Conservation (phyloP, 768 basidiomycete genomes). For the Xanthoconium purpureum region DNA sequence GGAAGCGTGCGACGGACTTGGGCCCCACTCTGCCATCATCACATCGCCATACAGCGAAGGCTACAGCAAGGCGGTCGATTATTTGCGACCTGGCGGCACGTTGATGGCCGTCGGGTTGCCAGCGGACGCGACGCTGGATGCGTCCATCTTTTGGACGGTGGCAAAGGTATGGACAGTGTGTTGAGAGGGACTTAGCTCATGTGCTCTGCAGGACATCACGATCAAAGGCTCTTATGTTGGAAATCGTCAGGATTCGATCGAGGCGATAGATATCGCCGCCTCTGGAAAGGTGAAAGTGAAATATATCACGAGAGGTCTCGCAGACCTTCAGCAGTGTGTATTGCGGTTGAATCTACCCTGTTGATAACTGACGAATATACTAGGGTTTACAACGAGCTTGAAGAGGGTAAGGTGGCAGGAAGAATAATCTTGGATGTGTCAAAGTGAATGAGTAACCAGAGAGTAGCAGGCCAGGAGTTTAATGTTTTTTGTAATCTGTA, state of each 20-base stretch:
- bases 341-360: background rate
- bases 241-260: slow-evolving; percentile 80
- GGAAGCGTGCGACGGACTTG: slow-evolving; percentile 59
- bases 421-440: slow-evolving; percentile 38
- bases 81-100: slow-evolving; percentile 68
- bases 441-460: background rate
- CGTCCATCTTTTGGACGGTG: slow-evolving; percentile 72
- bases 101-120: slow-evolving; percentile 82
- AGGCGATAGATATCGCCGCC: slow-evolving; percentile 76
- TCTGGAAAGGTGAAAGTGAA: slow-evolving; percentile 65
- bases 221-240: slow-evolving; percentile 46
- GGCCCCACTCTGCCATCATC: slow-evolving; percentile 69
- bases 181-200: background rate
- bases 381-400: slow-evolving; percentile 40
- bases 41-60: slow-evolving; percentile 47
- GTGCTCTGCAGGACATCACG: slow-evolving; percentile 20
- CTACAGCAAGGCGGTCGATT: slow-evolving; percentile 64
- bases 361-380: background rate
- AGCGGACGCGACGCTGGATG: slow-evolving; percentile 50
- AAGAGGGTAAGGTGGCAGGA: slow-evolving; percentile 41
- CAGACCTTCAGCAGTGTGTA: slow-evolving; percentile 52
- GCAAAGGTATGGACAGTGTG: slow-evolving; percentile 42
- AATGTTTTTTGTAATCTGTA: too few species aligned
- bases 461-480: too few species aligned
- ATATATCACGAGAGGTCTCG: slow-evolving; percentile 45